Conservation (phyloP, 1,284 basidiomycete genomes). For the Moniliella sp. region DNA sequence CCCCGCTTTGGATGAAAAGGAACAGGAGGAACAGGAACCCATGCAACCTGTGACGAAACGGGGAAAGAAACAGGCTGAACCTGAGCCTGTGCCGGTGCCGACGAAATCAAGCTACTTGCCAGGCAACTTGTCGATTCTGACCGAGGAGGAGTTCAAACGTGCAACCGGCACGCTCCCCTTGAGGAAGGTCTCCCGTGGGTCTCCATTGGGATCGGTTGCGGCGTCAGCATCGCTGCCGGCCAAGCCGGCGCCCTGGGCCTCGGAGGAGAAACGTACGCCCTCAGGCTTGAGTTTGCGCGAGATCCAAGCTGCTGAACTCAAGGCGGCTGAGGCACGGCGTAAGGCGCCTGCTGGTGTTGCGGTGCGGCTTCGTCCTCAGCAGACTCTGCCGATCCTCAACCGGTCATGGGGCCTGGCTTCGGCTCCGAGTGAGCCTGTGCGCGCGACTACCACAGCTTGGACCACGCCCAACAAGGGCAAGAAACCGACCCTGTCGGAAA, state of each 20-base stretch:
- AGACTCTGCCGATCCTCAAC: conserved; percentile 7
- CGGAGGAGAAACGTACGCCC: conserved; percentile 4
- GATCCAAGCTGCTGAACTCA: conserved; percentile 81
- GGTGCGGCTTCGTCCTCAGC: background rate
- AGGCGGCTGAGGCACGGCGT: conserved; percentile 47
- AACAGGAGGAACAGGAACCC: too few relatives aligned
- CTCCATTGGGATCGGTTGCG: too few relatives aligned
- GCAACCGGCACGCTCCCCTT: too few relatives aligned
- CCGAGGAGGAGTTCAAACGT: background rate
- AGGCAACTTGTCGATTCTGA: conserved; percentile 4
- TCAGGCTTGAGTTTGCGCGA: conserved; percentile 49
- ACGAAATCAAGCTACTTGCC: too few relatives aligned
- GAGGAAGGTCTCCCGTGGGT: too few relatives aligned
- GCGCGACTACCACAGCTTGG: background rate
- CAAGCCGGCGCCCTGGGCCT: conserved; percentile 27
- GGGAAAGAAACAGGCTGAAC: too few relatives aligned
- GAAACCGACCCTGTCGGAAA: conserved; percentile 93
- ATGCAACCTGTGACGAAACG: too few relatives aligned
- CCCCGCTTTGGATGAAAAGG: too few relatives aligned
- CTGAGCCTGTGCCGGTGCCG: too few relatives aligned
- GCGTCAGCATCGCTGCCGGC: conserved; percentile 10
- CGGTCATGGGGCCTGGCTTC: conserved; percentile 37
- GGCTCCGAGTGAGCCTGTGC: background rate
- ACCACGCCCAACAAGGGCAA: too few relatives aligned
- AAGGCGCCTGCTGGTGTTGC: conserved; percentile 4